These are phyloP conservation scores for Neofusicoccum kwambonambiense DNA, from an alignment of 2,329 filamentous ascomycete genomes.

Conservation along the genomic window DNA sequence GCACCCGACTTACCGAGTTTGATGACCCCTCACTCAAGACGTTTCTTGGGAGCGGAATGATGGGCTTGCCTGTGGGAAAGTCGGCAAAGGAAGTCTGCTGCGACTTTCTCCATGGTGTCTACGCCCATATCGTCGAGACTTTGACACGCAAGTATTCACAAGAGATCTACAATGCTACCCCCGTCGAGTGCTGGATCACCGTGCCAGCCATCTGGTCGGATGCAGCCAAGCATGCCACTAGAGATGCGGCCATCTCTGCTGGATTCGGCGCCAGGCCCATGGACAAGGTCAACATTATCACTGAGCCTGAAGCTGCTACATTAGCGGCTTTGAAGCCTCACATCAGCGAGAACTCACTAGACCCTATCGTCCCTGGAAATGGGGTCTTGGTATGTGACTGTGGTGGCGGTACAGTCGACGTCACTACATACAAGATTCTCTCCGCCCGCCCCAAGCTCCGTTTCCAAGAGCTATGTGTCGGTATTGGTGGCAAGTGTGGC, in stretches of 20 bases:
- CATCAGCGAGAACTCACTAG: not conserved
- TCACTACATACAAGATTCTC: conserved; percentile 20
- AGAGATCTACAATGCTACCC: not conserved
- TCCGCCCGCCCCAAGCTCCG: not conserved
- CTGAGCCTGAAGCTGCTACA: conserved; percentile 27
- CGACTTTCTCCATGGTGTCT: conserved; percentile 18
- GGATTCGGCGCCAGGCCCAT: conserved; percentile 23
- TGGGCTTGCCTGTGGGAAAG: too few relatives aligned
- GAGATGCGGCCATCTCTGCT: conserved; percentile 21
- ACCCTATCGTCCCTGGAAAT: conserved; percentile 12
- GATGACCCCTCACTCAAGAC: too few relatives aligned
- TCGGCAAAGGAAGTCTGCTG: not conserved
- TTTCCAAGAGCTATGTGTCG: conserved; percentile 1
- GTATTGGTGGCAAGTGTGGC: conserved; percentile 3
- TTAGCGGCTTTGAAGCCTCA: conserved; percentile 19
- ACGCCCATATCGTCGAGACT: not conserved
- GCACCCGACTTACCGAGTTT: too few relatives aligned
- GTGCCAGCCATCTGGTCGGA: conserved; percentile 30
- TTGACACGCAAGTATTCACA: not conserved
- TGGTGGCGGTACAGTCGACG: conserved; percentile 30
- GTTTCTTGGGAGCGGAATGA: too few relatives aligned
- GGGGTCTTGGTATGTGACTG: conserved; percentile 28
- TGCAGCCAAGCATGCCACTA: conserved; percentile 24
- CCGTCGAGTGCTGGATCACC: conserved; percentile 27
- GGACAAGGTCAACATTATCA: conserved; percentile 26